These are phyloP conservation scores for Heterobasidion parviporum DNA, from an alignment of 1,284 basidiomycete genomes.

Conservation along the genomic window DNA sequence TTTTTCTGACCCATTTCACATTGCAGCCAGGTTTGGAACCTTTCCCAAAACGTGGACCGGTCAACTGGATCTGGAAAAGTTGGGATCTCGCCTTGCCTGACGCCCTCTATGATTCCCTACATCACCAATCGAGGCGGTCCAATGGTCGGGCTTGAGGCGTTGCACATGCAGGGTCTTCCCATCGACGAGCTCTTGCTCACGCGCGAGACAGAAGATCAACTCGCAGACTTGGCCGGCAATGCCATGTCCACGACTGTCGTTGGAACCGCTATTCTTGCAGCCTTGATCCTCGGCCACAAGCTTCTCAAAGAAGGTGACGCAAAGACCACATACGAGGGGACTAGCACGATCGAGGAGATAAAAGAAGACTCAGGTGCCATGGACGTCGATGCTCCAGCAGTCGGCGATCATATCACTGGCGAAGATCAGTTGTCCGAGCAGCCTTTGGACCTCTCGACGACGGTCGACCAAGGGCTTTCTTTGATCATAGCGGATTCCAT, in stretches of 20 bases:
- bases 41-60: slow-evolving; percentile 95
- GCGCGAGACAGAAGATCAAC: slow-evolving; percentile 87
- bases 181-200: slow-evolving; percentile 89
- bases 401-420: slow-evolving; percentile 55
- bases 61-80: slow-evolving; percentile 75
- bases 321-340: slow-evolving; percentile 53
- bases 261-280: slow-evolving; percentile 82
- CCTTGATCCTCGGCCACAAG: slow-evolving; percentile 60
- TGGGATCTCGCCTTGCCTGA: slow-evolving; percentile 88
- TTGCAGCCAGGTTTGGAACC: slow-evolving; percentile 82
- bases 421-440: slow-evolving; percentile 56
- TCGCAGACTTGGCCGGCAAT: slow-evolving; percentile 92
- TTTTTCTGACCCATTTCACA: slow-evolving; percentile 4
- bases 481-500: slow-evolving; percentile 61
- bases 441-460: slow-evolving; percentile 64
- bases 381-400: slow-evolving; percentile 19
- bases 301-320: slow-evolving; percentile 61
- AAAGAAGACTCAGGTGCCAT: slow-evolving; percentile 28
- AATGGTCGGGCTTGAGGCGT: slow-evolving; percentile 87
- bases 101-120: slow-evolving; percentile 94
- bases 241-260: slow-evolving; percentile 98
- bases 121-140: slow-evolving; percentile 96
- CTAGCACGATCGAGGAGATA: slow-evolving; percentile 29
- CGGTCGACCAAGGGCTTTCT: slow-evolving; percentile 36
- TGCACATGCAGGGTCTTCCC: slow-evolving; percentile 90